Percentiles rank a stretch among this genome's conserved stretches.
Conservation (phyloP, 2,329 filamentous ascomycete genomes). For the Ceratocystis smalleyi region DNA sequence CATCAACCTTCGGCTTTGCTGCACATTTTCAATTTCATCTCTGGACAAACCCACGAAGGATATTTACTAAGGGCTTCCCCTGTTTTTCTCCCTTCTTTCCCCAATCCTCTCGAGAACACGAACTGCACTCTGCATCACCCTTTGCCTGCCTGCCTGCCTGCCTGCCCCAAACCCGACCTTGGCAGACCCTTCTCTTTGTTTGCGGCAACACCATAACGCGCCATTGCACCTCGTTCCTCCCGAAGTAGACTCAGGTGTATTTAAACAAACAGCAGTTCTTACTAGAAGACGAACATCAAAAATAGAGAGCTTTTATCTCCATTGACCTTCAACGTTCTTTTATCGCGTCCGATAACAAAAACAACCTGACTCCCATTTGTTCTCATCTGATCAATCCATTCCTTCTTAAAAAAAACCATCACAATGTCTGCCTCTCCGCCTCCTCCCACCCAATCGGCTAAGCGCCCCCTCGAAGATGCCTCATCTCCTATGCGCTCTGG, state of each 20-base stretch:
- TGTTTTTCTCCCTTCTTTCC: neutral
- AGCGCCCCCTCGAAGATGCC: constrained; percentile 95
- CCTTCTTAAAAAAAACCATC: constrained; percentile 21
- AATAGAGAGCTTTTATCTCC: constrained; percentile 6
- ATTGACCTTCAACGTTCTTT: constrained; percentile 3
- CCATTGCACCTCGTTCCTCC: constrained; percentile 15
- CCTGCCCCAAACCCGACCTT: constrained; percentile 2
- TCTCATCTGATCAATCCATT: neutral
- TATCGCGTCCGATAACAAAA: neutral
- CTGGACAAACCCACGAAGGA: constrained; percentile 3
- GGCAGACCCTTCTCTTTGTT: neutral
- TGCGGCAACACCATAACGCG: constrained; percentile 8
- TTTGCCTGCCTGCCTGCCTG: neutral
- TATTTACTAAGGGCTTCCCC: constrained; percentile 7
- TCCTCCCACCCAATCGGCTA: constrained; percentile 54
- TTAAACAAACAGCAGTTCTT: constrained; percentile 10
- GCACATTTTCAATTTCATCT: neutral
- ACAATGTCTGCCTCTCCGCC: constrained; percentile 60
- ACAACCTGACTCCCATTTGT: neutral
- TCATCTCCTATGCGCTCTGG: constrained; percentile 83
- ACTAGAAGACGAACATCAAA: constrained; percentile 3
- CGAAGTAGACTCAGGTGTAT: constrained; percentile 12
- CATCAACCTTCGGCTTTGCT: neutral
- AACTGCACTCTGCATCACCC: constrained; percentile 7
- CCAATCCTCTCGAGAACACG: constrained; percentile 8